A percentile compares a stretch with the other conserved stretches of the same genome.
Evolutionary conservation across 345 rosid genomes (phyloP).

Genomic region (Cardamine occulta): DNA sequence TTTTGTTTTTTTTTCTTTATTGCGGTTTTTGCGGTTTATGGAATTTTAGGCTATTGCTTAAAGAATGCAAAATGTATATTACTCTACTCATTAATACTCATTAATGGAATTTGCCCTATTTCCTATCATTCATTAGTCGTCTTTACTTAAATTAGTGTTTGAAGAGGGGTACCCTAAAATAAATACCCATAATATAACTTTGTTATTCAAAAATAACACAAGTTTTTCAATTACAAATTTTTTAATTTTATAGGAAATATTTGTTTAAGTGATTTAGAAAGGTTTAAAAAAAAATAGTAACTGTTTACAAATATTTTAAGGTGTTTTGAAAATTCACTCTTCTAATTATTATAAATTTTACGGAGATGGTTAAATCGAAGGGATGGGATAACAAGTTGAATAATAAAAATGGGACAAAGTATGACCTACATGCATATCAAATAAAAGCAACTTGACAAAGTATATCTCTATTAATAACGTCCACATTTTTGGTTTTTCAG

Average conservation of each 20-base stretch:
- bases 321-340: neutral
- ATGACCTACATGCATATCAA: conserved; percentile 45
- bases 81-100: conserved; percentile 32
- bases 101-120: conserved; percentile 10
- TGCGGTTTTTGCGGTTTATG: conserved; percentile 21
- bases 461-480: conserved; percentile 38
- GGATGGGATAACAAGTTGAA: conserved; percentile 29
- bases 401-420: conserved; percentile 36
- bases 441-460: conserved; percentile 42
- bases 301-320: neutral
- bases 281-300: neutral
- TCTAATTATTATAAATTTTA: conserved; percentile 2
- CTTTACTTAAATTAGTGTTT: conserved; percentile 21
- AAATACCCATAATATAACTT: neutral
- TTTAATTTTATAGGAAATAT: neutral
- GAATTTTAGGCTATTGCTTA: conserved; percentile 43
- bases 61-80: conserved; percentile 44
- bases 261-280: neutral
- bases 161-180: neutral
- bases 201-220: neutral
- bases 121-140: conserved; percentile 4
- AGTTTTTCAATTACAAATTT: neutral
- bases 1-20: neutral
- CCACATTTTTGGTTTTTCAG: conserved; percentile 31
- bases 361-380: conserved; percentile 10